Base-by-base conservation (phyloP, 2,329 filamentous ascomycete species). In the Diaporthe sp. region DNA sequence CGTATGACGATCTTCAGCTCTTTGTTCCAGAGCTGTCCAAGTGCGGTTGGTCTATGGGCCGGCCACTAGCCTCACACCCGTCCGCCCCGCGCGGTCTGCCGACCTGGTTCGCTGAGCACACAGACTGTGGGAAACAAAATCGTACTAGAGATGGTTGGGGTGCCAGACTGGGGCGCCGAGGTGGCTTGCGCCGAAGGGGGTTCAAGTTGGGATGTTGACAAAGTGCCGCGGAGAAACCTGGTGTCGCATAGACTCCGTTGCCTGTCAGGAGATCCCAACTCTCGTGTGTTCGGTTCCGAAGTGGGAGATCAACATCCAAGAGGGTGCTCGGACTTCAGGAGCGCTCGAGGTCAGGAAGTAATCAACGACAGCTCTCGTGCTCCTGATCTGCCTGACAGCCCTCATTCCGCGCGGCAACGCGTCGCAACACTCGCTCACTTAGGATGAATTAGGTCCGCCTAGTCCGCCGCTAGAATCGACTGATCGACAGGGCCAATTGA, bases 401-500 rank as follows among this genome's bases (percentile, higher is more conserved):
- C 42, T 66, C 9, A 13, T 25, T 8, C 13, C 37, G 44, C 12
- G 61, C 19, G 22, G 13, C 22, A 7, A 10, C 44, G 19, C 30
- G 32, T 51, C 44, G 44, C 63, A 66, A 66, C 13, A 27, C 32
- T 27, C 12, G 10, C 63, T 66, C 7, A 8, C 44, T 51, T 63
- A 15, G 37, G 58, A 19, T n/a, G 44, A 39, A 51, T 51, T 17
- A 10, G 19, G 17, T 32, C n/a, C 19, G 30, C 12, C 12, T 37
- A 35, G 13, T 50, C 63, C 44, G 44, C 63, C 30, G 32, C 22
- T 66, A 39, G 37, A 68, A 53, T 39, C n/a, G 63, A 53, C 22
- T 13, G 63, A 68, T 68, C 63, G 63, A 53, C 63, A 68, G 63
- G 63, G 63, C n/a, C 30, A 66, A 51, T 51, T 12, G 19, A 53